Conservation (phyloP, 2,329 filamentous ascomycete species). For the Gyromitra esculenta region DNA sequence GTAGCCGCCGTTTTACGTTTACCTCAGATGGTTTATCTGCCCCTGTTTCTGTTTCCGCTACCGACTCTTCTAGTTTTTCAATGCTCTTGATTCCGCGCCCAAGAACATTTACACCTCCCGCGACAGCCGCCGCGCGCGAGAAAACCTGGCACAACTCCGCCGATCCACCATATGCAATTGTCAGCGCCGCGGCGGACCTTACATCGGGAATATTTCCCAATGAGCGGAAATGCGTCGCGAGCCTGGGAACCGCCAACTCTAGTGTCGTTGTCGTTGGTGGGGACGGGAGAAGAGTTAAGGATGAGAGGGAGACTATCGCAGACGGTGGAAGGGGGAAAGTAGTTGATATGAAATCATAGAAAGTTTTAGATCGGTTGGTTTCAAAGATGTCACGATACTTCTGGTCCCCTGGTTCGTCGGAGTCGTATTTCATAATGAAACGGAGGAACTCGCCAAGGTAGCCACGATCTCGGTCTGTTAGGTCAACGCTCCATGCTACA, state of each 20-base stretch:
- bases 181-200: constrained; percentile 52
- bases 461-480: constrained; percentile 52
- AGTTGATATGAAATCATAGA: constrained; percentile 45
- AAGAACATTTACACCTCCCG: constrained; percentile 53
- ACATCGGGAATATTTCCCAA: constrained; percentile 54
- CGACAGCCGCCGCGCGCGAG: constrained; percentile 53
- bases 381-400: constrained; percentile 40
- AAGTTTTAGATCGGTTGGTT: constrained; percentile 32
- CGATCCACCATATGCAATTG: constrained; percentile 52
- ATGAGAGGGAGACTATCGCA: constrained; percentile 48
- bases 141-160: constrained; percentile 55
- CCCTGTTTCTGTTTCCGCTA: neutral
- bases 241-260: constrained; percentile 32
- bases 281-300: constrained; percentile 50
- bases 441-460: constrained; percentile 53
- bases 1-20: neutral
- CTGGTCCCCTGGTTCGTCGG: constrained; percentile 36
- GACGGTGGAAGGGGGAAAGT: constrained; percentile 51
- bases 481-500: constrained; percentile 50
- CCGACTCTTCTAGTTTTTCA: neutral
- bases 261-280: constrained; percentile 21
- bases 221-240: constrained; percentile 46
- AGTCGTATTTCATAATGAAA: constrained; percentile 50
- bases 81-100: constrained; percentile 38
- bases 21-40: neutral